Evolutionary conservation across 2,329 filamentous ascomycete species (phyloP), one percentile per base, ranked within the genome.

Genomic region (Monosporascus sp.): DNA sequence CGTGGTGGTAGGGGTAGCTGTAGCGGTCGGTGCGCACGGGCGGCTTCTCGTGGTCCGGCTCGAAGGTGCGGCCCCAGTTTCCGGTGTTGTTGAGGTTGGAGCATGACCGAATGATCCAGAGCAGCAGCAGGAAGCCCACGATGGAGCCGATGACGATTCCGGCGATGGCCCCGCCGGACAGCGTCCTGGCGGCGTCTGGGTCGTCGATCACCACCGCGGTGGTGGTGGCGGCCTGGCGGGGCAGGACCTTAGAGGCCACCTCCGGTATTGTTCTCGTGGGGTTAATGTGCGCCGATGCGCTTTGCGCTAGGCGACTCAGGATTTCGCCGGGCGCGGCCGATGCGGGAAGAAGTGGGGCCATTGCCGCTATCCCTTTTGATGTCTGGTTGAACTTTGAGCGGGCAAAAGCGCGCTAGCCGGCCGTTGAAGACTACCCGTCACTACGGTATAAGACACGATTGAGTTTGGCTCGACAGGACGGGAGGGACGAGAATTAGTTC

Each of bases 121-220:
- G 55, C 3, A 80, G 54, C 0, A 79, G 65, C 14, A 79, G 64
- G 41, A 76, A 59, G n/a, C 76, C 76, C 46, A 61, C 69, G 50
- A 79, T 68, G 24, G 74, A 75, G 20, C 76, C 77, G 56, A 79
- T 72, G 47, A 79, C 74, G 54, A 79, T 79, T 46, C 77, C 77
- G 1, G 76, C 77, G 49, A 80, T 79, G 47, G 75, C 76, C 46
- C 77, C 77, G 48, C 74, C 76, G 43, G 67, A 72, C 14, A 80
- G 68, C 58, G n/a, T 54, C 63, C 0, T 60, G 60, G 2, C 56
- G 50, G 7, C 57, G 55, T 40, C 56, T 54, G 46, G 56, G 48
- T 56, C 46, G 37, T 58, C 54, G 7, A 55, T 49, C 44, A 67
- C 52, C 40, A 66, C 60, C 2, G 63, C 65, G n/a, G 65, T 26